Base-by-base conservation (phyloP, 768 basidiomycete genomes). In the Russula virescens region DNA sequence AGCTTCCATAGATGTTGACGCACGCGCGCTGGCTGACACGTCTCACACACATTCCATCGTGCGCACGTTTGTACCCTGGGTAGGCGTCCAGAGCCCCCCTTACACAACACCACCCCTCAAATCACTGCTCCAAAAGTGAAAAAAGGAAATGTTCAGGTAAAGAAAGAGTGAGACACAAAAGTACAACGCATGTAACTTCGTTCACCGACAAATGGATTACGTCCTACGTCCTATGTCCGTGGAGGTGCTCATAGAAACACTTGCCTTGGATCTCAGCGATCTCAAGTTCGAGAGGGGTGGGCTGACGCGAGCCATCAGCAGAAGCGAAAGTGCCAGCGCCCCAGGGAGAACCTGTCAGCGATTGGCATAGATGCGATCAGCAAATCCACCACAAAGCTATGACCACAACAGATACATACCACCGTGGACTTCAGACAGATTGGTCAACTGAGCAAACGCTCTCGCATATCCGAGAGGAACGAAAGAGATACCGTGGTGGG, bases 391-490 rank as follows among this genome's bases (percentile, higher is more conserved):
- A 52, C 16, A 26, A 11, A 6, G 43, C n/a, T 16, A 31, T 19
- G 46, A 49, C 19, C 19, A 31, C n/a, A 47, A 47, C 26, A 53
- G 55, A 60, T 31, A 75, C 82, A 48, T 66, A 84, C 86, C 87
- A 61, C 86, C 86, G 56, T 80, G 83, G 25, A 78, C 79, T 70
- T 84, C 83, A 0, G 55, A 60, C 31, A 83, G 10, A 69, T 78
- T 79, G 8, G 77, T 68, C 31, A 82, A 62, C 55, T 77, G 74
- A 1, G 70, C 60, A 62, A 81, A 81, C 3, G 79, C 74, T 61
- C 75, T 68, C n/a, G 77, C 75, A 69, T 89, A 89, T 0, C 91
- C 91, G 48, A 89, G 76, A 0, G 92, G 89, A 3, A 90, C 87
- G 68, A 75, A 89, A 71, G 81, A 74, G 31, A 88, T 81, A 21